These are phyloP conservation scores for Naumovozyma dairenensis DNA, from an alignment of 805 yeast species.

Conservation along the genomic window DNA sequence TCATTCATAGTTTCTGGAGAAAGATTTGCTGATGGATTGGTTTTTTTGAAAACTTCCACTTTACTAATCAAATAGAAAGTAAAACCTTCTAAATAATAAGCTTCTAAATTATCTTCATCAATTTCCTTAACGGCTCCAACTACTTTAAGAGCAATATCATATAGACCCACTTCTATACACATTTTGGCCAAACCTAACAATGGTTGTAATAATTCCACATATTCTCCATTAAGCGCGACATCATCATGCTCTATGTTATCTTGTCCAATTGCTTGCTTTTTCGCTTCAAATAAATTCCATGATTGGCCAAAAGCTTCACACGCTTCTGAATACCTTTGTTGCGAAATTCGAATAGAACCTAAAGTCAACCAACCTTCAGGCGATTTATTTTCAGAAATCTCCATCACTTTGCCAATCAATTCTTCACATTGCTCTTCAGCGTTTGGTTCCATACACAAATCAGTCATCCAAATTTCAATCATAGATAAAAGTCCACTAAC, in stretches of 20 bases:
- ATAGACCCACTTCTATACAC: conserved; percentile 66
- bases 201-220: conserved; percentile 63
- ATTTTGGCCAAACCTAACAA: conserved; percentile 62
- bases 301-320: conserved; percentile 51
- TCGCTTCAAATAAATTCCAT: conserved; percentile 57
- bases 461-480: conserved; percentile 97
- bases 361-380: conserved; percentile 77
- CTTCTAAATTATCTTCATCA: conserved; percentile 77
- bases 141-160: conserved; percentile 59
- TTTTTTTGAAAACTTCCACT: conserved; percentile 16
- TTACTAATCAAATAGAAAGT: conserved; percentile 48
- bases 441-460: conserved; percentile 83
- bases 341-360: conserved; percentile 84
- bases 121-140: conserved; percentile 59
- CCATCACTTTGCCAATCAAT: conserved; percentile 54
- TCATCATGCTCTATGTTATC: conserved; percentile 29
- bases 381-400: conserved; percentile 43
- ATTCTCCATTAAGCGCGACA: conserved; percentile 31
- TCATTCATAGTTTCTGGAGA: conserved; percentile 26
- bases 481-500: conserved; percentile 73
- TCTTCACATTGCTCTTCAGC: conserved; percentile 78
- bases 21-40: conserved; percentile 14
- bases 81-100: conserved; percentile 75
- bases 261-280: conserved; percentile 41
- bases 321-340: conserved; percentile 69